These are phyloP conservation scores for Neurospora crassa DNA, from an alignment of 2,329 filamentous ascomycete species.

Conservation along the genomic window DNA sequence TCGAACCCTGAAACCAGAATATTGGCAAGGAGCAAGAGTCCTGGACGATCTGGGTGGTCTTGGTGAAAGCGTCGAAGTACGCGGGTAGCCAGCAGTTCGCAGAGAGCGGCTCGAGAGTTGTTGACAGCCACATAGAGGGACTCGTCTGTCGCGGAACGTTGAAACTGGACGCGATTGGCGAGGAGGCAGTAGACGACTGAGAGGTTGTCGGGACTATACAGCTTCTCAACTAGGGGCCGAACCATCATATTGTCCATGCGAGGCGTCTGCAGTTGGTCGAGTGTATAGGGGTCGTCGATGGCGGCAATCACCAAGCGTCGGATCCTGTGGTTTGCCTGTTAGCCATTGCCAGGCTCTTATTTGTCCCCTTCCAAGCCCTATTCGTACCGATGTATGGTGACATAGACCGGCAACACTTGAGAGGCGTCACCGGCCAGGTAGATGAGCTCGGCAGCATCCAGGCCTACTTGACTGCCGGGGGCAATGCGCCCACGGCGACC, in stretches of 20 bases:
- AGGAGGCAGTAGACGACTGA: slow-evolving; percentile 63
- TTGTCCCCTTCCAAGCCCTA: neutral
- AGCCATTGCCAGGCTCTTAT: neutral
- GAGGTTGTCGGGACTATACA: slow-evolving; percentile 56
- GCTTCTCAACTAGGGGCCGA: slow-evolving; percentile 57
- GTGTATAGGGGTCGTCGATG: slow-evolving; percentile 32
- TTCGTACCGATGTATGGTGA: slow-evolving; percentile 20
- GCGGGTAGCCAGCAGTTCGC: slow-evolving; percentile 58
- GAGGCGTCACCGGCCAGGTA: slow-evolving; percentile 4
- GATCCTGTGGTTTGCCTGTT: slow-evolving; percentile 11
- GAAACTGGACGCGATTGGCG: slow-evolving; percentile 60
- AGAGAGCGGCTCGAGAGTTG: slow-evolving; percentile 56
- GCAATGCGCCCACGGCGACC: slow-evolving; percentile 6
- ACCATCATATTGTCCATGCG: slow-evolving; percentile 59
- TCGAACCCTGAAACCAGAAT: slow-evolving; percentile 63
- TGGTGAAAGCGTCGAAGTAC: slow-evolving; percentile 60
- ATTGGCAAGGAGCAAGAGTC: slow-evolving; percentile 55
- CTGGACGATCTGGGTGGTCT: slow-evolving; percentile 51
- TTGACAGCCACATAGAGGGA: slow-evolving; percentile 61
- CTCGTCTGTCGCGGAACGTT: slow-evolving; percentile 51
- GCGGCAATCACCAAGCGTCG: slow-evolving; percentile 19
- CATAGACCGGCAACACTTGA: slow-evolving; percentile 17
- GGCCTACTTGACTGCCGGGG: neutral
- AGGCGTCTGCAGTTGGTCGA: slow-evolving; percentile 57
- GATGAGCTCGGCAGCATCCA: slow-evolving; percentile 5